These are phyloP conservation scores for Yarrowia phangngaensis DNA, from an alignment of 805 yeast species.

Conservation along the genomic window DNA sequence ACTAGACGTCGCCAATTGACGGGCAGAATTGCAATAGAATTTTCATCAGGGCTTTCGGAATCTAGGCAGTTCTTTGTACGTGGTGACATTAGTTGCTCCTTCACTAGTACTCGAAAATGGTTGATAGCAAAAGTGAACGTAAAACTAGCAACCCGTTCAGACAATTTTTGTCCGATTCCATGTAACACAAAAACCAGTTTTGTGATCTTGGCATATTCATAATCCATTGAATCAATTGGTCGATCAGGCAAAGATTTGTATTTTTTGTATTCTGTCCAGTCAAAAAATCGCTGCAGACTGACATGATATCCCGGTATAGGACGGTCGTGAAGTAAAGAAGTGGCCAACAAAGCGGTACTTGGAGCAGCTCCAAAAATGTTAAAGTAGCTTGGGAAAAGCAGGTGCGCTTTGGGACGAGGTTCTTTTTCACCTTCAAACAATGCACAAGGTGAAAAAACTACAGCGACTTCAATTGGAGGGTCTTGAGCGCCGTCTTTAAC, in stretches of 20 bases:
- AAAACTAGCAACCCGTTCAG: slow-evolving; percentile 71
- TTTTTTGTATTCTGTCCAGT: slow-evolving; percentile 38
- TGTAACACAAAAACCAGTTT: slow-evolving; percentile 80
- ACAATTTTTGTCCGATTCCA: slow-evolving; percentile 90
- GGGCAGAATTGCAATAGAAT: slow-evolving; percentile 51
- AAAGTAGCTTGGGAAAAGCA: slow-evolving; percentile 13
- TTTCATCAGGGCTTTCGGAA: slow-evolving; percentile 28
- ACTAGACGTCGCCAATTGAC: slow-evolving; percentile 81
- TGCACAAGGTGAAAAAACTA: slow-evolving; percentile 37
- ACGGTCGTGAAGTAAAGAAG: slow-evolving; percentile 31
- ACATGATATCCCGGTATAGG: slow-evolving; percentile 31
- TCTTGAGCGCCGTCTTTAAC: slow-evolving; percentile 25
- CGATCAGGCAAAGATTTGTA: slow-evolving; percentile 34
- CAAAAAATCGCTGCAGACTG: slow-evolving; percentile 36
- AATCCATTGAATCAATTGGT: slow-evolving; percentile 33
- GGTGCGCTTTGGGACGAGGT: slow-evolving; percentile 4
- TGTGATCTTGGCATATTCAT: slow-evolving; percentile 44
- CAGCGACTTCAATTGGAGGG: slow-evolving; percentile 28
- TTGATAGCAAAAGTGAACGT: slow-evolving; percentile 73
- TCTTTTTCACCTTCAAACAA: slow-evolving; percentile 30
- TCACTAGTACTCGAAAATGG: slow-evolving; percentile 39
- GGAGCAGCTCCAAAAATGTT: slow-evolving; percentile 26
- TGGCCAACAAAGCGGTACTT: slow-evolving; percentile 27
- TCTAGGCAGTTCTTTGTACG: slow-evolving; percentile 30
- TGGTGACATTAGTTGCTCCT: slow-evolving; percentile 32